A percentile compares a stretch with the other conserved stretches of the same genome.
Evolutionary conservation across 1,139 yeast species (phyloP).

Genomic region (Candida smagusa): DNA sequence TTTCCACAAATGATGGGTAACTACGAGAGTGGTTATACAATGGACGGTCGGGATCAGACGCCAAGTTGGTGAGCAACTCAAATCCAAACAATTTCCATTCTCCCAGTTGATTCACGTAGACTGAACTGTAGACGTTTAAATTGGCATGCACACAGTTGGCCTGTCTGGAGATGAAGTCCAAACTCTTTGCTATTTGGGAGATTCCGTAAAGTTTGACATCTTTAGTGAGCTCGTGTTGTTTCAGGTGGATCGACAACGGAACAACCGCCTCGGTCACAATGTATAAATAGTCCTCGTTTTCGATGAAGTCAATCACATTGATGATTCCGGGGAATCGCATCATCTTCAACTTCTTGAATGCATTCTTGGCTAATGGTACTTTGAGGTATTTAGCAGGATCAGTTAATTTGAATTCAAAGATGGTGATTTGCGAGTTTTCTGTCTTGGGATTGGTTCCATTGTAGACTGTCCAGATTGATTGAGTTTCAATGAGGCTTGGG

Average conservation of each 20-base stretch:
- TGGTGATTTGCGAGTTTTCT: conserved; percentile 41
- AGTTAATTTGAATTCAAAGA: conserved; percentile 60
- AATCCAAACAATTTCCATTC: conserved; percentile 88
- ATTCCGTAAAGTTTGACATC: conserved; percentile 57
- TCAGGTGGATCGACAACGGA: conserved; percentile 49
- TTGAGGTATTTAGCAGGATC: conserved; percentile 34
- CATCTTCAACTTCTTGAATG: conserved; percentile 61
- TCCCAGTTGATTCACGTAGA: conserved; percentile 62
- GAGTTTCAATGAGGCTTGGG: conserved; percentile 22
- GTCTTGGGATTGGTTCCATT: conserved; percentile 45
- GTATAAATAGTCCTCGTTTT: conserved; percentile 58
- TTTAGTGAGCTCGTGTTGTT: conserved; percentile 21
- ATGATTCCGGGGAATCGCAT: conserved; percentile 79
- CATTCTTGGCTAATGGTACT: conserved; percentile 57
- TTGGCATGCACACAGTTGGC: conserved; percentile 69
- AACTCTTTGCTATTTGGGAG: conserved; percentile 50
- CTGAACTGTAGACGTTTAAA: conserved; percentile 47
- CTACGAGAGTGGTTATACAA: conserved; percentile 29
- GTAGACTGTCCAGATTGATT: conserved; percentile 48
- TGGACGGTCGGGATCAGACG: conserved; percentile 50
- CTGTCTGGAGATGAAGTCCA: conserved; percentile 60
- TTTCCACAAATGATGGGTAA: conserved; percentile 22
- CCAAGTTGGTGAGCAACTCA: conserved; percentile 60
- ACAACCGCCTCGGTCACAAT: conserved; percentile 73
- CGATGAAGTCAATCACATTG: conserved; percentile 65